These are phyloP conservation scores for Lophiotrema nucula DNA, from an alignment of 495 filamentous ascomycete species.

Conservation along the genomic window DNA sequence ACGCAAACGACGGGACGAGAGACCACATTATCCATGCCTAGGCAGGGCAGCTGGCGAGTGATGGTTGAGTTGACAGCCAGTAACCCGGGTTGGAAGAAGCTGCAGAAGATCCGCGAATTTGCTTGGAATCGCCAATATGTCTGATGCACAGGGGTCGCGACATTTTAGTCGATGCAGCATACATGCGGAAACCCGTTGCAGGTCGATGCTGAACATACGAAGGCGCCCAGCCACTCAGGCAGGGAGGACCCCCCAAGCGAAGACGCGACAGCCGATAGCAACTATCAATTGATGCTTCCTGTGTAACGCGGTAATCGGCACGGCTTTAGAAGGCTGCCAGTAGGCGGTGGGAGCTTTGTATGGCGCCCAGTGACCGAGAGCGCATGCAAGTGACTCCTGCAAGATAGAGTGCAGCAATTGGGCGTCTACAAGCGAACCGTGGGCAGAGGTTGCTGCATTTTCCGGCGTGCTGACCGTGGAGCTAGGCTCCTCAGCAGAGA, in stretches of 20 bases:
- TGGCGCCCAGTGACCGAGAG: constrained; percentile 30
- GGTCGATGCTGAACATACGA: constrained; percentile 15
- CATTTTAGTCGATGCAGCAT: constrained; percentile 20
- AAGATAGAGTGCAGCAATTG: constrained; percentile 32
- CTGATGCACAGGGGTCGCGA: constrained; percentile 24
- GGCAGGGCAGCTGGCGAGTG: constrained; percentile 19
- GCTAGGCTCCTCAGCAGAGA: too few relatives aligned
- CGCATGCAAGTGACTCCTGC: constrained; percentile 36
- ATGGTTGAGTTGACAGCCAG: constrained; percentile 18
- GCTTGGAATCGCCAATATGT: constrained; percentile 25
- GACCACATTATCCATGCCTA: constrained; percentile 13
- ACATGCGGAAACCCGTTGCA: constrained; percentile 16
- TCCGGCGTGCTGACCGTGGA: constrained; percentile 1
- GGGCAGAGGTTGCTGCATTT: constrained; percentile 2
- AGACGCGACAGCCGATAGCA: constrained; percentile 24
- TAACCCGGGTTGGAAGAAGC: constrained; percentile 25
- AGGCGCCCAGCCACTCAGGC: constrained; percentile 11
- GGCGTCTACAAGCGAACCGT: constrained; percentile 11
- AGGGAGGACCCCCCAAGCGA: not conserved
- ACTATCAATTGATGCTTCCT: constrained; percentile 28
- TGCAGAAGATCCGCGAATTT: constrained; percentile 20
- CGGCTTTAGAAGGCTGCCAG: constrained; percentile 9
- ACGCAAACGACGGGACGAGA: constrained; percentile 22
- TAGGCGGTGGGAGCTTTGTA: constrained; percentile 16
- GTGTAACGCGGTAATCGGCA: constrained; percentile 33